Percentiles rank a stretch among this genome's conserved stretches.
These are phyloP conservation scores for Mortierella sp. DNA, from an alignment of 371 early-diverging fungal genomes.

Conservation along the genomic window DNA sequence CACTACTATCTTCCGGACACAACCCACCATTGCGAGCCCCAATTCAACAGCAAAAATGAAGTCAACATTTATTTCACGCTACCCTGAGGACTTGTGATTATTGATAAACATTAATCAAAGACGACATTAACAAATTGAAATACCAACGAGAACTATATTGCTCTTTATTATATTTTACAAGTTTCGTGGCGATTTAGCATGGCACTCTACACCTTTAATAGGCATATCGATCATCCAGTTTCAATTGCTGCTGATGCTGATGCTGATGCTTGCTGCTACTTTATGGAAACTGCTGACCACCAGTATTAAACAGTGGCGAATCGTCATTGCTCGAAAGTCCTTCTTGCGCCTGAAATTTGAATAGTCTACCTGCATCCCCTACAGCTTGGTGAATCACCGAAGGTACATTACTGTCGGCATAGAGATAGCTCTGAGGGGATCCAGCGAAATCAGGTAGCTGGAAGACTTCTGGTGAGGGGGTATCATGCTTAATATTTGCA, in stretches of 20 bases:
- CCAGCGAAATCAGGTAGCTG: constrained; percentile 27
- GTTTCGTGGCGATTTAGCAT: no score
- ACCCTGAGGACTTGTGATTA: no score
- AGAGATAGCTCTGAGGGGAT: constrained; percentile 29
- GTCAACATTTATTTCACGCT: no score
- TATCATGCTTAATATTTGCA: constrained; percentile 6
- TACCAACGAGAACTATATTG: no score
- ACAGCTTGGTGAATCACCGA: constrained; percentile 30
- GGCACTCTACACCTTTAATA: no score
- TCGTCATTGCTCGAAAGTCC: constrained; percentile 11
- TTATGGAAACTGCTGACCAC: neutral
- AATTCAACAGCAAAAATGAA: no score
- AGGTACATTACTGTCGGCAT: constrained; percentile 29
- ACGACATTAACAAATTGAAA: no score
- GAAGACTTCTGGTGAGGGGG: constrained; percentile 45
- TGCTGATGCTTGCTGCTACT: neutral
- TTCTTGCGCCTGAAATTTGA: constrained; percentile 36
- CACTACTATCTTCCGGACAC: no score
- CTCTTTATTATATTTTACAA: constrained; percentile 5
- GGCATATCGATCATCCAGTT: no score
- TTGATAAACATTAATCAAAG: no score
- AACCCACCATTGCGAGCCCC: no score
- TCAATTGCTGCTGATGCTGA: no score
- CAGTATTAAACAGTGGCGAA: neutral
- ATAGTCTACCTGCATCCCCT: constrained; percentile 29